These are phyloP conservation scores for Carex sylvatica DNA, from an alignment of 202 grass and related monocot genomes.

Conservation along the genomic window DNA sequence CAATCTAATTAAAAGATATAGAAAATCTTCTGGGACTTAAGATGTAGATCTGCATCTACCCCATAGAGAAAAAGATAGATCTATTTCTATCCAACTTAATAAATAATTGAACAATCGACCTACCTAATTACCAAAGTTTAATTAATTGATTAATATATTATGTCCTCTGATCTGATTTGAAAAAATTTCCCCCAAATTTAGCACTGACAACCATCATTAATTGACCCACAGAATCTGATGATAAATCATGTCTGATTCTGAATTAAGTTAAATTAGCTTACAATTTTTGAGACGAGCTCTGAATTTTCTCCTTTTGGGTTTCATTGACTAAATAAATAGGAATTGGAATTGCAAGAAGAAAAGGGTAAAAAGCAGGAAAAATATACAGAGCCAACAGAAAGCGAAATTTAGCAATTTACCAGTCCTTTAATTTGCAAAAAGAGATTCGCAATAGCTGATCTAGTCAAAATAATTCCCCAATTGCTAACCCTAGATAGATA, in stretches of 20 bases:
- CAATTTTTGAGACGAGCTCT: slow-evolving; percentile 29
- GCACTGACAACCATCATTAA: neutral
- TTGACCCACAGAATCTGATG: neutral
- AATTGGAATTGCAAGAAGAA: neutral
- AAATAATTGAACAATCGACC: slow-evolving; percentile 8
- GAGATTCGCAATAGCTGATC: slow-evolving; percentile 22
- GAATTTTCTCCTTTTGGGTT: slow-evolving; percentile 26
- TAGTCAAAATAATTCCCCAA: slow-evolving; percentile 1
- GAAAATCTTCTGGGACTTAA: neutral
- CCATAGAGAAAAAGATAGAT: neutral
- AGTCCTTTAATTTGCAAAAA: slow-evolving; percentile 24
- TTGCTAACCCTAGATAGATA: slow-evolving; percentile 16
- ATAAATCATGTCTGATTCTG: slow-evolving; percentile 7
- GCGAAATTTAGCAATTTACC: slow-evolving; percentile 22
- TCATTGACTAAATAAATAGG: slow-evolving; percentile 10
- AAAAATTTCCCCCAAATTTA: slow-evolving; percentile 5
- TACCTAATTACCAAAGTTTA: slow-evolving; percentile 1
- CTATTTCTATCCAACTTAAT: slow-evolving; percentile 5
- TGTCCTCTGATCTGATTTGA: neutral
- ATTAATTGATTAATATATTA: slow-evolving; percentile 15
- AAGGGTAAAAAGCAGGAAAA: neutral
- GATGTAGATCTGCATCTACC: slow-evolving; percentile 17
- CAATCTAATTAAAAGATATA: neutral
- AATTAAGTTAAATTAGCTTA: slow-evolving; percentile 31
- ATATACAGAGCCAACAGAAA: slow-evolving; percentile 6